A percentile compares a stretch with the other conserved stretches of the same genome.
Evolutionary conservation across 108 stramenopile species (phyloP).

Genomic region (Cyclotella atomus): DNA sequence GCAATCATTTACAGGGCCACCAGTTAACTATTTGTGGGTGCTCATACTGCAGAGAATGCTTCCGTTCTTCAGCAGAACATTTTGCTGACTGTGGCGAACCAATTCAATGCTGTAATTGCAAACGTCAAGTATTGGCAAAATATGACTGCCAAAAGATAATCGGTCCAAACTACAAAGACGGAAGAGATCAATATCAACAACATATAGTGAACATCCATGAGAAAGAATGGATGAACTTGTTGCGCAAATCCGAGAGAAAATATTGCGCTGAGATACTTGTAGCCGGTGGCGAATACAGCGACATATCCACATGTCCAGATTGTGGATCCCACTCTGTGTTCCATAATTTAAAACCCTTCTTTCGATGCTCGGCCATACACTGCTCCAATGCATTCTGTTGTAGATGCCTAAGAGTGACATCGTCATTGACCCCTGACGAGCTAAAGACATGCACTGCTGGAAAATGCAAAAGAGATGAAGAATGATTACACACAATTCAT

Average conservation of each 20-base stretch:
- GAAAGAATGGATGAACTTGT: background rate
- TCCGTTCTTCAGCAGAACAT: constrained; percentile 10
- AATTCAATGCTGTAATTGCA: constrained; percentile 11
- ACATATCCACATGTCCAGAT: background rate
- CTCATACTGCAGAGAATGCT: constrained; percentile 10
- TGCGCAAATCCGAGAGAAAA: background rate
- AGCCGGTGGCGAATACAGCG: background rate
- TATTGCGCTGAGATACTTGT: constrained; percentile 11
- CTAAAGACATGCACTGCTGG: background rate
- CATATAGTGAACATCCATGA: background rate
- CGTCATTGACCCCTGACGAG: background rate
- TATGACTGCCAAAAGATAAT: constrained; percentile 7
- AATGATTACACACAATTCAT: background rate
- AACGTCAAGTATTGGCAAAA: constrained; percentile 1
- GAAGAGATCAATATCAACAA: background rate
- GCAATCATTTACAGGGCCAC: background rate
- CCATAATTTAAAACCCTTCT: background rate
- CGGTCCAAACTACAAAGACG: background rate
- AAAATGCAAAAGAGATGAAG: background rate
- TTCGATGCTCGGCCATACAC: background rate
- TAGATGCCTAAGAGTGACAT: background rate
- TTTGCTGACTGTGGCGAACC: constrained; percentile 2
- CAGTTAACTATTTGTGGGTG: constrained; percentile 12
- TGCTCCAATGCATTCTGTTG: constrained; percentile 4
- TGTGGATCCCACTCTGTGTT: constrained; percentile 1